These are phyloP conservation scores for Rhazya stricta DNA, from an alignment of 257 asterid species.

Conservation along the genomic window DNA sequence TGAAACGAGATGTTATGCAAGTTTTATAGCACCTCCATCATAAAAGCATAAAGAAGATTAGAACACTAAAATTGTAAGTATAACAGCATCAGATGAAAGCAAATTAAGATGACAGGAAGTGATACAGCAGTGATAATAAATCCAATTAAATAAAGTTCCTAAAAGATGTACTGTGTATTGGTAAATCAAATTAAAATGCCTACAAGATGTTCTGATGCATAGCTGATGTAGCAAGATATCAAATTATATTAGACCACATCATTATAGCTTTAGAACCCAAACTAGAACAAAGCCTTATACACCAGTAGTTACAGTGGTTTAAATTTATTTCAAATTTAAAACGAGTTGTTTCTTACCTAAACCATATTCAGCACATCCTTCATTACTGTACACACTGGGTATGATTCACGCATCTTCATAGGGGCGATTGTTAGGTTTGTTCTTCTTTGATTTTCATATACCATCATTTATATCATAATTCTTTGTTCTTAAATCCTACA, in stretches of 20 bases:
- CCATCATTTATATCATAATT: not conserved
- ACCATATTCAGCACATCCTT: not conserved
- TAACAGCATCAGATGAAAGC: not conserved
- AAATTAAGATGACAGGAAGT: not conserved
- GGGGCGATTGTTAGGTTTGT: not conserved
- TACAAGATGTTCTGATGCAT: not conserved
- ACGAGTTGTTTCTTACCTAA: no score
- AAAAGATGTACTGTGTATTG: not conserved
- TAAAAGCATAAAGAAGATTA: not conserved
- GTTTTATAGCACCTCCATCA: not conserved
- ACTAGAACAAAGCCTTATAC: not conserved
- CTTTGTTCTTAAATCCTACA: not conserved
- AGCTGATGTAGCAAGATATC: not conserved
- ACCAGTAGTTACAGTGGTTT: not conserved
- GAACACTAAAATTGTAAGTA: not conserved
- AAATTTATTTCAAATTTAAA: not conserved
- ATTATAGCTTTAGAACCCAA: not conserved
- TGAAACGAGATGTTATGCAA: not conserved
- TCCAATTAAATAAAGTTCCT: no score
- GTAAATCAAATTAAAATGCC: not conserved
- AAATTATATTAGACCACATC: not conserved
- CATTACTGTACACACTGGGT: not conserved
- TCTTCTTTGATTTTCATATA: not conserved
- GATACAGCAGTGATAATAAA: no score
- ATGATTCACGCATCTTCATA: not conserved